phyloP scores from a whole-genome alignment of 495 filamentous ascomycete species.

The Darksidea phi region DNA sequence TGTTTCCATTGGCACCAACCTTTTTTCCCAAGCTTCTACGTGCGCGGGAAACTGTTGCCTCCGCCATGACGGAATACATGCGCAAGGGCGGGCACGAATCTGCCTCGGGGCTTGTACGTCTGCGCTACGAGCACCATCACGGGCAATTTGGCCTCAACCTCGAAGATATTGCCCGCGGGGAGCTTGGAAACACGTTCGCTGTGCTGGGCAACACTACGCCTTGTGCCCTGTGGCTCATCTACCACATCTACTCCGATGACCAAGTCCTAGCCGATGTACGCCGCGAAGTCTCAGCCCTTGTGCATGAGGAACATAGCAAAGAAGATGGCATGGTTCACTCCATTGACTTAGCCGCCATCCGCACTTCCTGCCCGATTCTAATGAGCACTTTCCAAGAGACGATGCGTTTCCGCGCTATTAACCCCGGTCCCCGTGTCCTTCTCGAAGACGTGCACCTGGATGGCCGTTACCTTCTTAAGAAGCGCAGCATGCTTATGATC shows the following conservation, averaged over 20 bases:
- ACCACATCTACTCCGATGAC: constrained; percentile 46
- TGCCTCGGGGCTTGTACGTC: constrained; percentile 40
- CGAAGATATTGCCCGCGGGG: constrained; percentile 47
- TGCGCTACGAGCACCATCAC: constrained; percentile 39
- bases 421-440: constrained; percentile 7
- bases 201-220: constrained; percentile 52
- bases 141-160: constrained; percentile 37
- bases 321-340: constrained; percentile 20
- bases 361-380: constrained; percentile 18
- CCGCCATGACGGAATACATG: constrained; percentile 49
- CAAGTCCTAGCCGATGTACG: no score
- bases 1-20: no score
- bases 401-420: constrained; percentile 4
- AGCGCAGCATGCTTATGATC: constrained; percentile 18
- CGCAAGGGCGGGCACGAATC: constrained; percentile 38
- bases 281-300: no score
- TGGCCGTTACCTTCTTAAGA: constrained; percentile 18
- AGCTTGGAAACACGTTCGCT: constrained; percentile 45
- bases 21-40: no score
- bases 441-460: constrained; percentile 19
- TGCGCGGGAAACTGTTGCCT: constrained; percentile 40
- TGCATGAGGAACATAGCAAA: no score
- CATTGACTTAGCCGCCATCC: not conserved
- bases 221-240: constrained; percentile 49
- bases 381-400: constrained; percentile 20